A percentile compares a stretch with the other conserved stretches of the same genome.
These are phyloP conservation scores for Colletotrichum sp. DNA, from an alignment of 2,329 filamentous ascomycete genomes.

Conservation along the genomic window DNA sequence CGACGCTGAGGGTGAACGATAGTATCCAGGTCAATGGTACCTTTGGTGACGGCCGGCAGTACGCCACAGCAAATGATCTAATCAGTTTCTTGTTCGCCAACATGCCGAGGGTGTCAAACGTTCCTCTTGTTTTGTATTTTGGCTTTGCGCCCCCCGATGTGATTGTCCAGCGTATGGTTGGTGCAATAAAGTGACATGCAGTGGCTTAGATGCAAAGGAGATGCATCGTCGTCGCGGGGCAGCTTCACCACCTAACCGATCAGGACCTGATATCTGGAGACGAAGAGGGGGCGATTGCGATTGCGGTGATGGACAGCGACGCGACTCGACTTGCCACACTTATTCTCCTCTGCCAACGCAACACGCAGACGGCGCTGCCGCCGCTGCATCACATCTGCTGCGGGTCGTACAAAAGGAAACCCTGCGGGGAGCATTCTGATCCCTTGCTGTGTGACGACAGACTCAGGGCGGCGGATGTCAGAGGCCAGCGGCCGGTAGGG, in stretches of 20 bases:
- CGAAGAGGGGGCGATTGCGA: not conserved
- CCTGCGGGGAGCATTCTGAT: slow-evolving; percentile 18
- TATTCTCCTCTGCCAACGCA: slow-evolving; percentile 21
- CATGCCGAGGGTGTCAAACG: not conserved
- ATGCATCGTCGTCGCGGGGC: slow-evolving; percentile 11
- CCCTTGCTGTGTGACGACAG: slow-evolving; percentile 17
- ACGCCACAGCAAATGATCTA: not conserved
- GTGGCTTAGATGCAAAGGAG: not conserved
- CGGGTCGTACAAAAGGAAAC: slow-evolving; percentile 10
- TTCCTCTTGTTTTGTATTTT: not conserved
- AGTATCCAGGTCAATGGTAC: not conserved
- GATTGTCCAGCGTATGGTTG: not conserved
- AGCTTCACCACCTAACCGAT: slow-evolving; percentile 10
- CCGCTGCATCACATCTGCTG: slow-evolving; percentile 16
- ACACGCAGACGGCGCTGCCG: slow-evolving; percentile 19
- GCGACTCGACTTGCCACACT: slow-evolving; percentile 12
- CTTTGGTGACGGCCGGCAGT: not conserved
- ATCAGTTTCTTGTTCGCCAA: not conserved
- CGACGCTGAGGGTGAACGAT: not conserved
- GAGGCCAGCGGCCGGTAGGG: not conserved
- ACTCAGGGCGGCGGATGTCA: not conserved
- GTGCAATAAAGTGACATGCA: not conserved
- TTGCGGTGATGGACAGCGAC: not conserved
- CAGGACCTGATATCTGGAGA: slow-evolving; percentile 11
- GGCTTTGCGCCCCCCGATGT: not conserved